A percentile compares a stretch with the other conserved stretches of the same genome.
Evolutionary conservation across 1,284 basidiomycete species (phyloP).

Genomic region (Naganishia albida): DNA sequence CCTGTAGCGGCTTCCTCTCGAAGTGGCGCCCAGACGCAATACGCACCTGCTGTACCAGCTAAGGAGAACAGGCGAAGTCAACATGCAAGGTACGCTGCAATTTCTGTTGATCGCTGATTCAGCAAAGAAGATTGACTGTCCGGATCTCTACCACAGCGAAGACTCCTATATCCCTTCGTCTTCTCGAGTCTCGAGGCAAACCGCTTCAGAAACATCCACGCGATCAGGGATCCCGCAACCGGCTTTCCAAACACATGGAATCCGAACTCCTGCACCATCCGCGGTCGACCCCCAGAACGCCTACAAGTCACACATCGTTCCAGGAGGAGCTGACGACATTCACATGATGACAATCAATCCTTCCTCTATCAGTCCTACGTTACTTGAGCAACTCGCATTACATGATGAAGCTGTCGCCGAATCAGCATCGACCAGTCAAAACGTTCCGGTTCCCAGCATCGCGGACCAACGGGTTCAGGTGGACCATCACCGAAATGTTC

Average conservation of each 20-base stretch:
- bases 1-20: constrained; percentile 5
- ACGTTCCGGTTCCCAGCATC: constrained; percentile 24
- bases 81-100: constrained; percentile 15
- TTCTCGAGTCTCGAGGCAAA: constrained; percentile 7
- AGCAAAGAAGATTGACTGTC: constrained; percentile 5
- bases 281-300: constrained; percentile 8
- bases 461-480: constrained; percentile 23
- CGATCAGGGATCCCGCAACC: constrained; percentile 2
- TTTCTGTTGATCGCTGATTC: background rate
- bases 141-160: constrained; percentile 14
- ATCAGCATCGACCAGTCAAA: constrained; percentile 3
- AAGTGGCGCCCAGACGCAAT: constrained; percentile 1
- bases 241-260: background rate
- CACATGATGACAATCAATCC: constrained; percentile 54
- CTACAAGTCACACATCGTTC: background rate
- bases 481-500: constrained; percentile 22
- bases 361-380: constrained; percentile 43
- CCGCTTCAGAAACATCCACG: constrained; percentile 8
- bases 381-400: constrained; percentile 60
- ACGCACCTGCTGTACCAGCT: constrained; percentile 17
- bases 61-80: constrained; percentile 25
- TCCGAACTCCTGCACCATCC: constrained; percentile 21
- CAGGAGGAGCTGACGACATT: constrained; percentile 45
- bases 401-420: constrained; percentile 63
- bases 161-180: constrained; percentile 9